Base-by-base conservation (phyloP, 352 stramenopile species). In the Pythium oligandrum region DNA sequence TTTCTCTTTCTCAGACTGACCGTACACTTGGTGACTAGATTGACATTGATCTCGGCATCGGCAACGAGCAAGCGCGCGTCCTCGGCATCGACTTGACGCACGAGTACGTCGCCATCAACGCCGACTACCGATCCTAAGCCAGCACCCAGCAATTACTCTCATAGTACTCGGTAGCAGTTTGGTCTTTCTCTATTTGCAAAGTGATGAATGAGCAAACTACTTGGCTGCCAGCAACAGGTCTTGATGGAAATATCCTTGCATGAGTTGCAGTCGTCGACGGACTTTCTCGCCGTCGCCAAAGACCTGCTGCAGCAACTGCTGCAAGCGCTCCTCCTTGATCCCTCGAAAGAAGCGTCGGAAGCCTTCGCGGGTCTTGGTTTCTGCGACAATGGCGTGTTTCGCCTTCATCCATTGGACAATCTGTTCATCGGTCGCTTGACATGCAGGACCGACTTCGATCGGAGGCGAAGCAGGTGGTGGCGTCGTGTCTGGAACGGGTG, bases 101-200 rank as follows among this genome's bases (percentile, higher is more conserved):
- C 69, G 96, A 98, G 74, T 99, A 99, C 64, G 96, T 99, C 37
- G 79, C 88, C 37, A 97, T 99, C 61, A 99, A 99, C 78, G 97
- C 96, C 47, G 96, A 99, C 68, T 99, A 99, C 69, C 88, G 97
- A 44, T 98, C 93, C 70, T 99, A 94, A 66, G 9, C 12, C 17
- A 26, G 17, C 17, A 26, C 17, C 17, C 17, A 26, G 17, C 0
- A 26, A 26, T 26, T 26, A 26, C 17, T 26, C 17, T 26, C 17
- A 26, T 26, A 26, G 17, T 26, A 0, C 17, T 26, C 17, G 17
- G 17, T 26, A 26, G 17, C 17, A 26, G 17, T 26, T 26, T 26
- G 17, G 17, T 26, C 17, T 26, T 26, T 26, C 17, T 26, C 17
- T 26, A 26, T 42, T 53, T 52, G 47, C 5, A 40, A 34, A 46